Conservation (phyloP, 345 rosid species). For the Cochlearia excelsa region DNA sequence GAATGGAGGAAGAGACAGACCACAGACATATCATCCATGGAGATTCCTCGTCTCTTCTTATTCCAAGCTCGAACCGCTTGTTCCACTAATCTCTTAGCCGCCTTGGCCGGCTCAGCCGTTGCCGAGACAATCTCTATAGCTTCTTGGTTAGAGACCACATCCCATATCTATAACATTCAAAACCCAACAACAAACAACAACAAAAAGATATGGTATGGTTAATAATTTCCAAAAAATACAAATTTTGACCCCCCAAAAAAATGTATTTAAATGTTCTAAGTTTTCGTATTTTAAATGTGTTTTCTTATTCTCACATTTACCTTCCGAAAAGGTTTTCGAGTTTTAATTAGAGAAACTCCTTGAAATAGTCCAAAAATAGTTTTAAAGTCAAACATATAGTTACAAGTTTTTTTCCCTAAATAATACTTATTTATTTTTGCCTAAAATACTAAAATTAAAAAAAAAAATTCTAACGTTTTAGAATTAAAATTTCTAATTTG, state of each 20-base stretch:
- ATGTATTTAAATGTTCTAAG: no score
- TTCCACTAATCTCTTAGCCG: constrained; percentile 69
- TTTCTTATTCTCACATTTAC: neutral
- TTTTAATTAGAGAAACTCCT: no score
- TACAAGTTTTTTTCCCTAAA: no score
- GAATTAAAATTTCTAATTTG: no score
- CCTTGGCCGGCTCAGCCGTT: constrained; percentile 54
- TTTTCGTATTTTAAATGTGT: neutral
- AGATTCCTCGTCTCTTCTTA: constrained; percentile 64
- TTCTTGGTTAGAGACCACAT: constrained; percentile 83
- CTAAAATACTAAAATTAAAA: no score
- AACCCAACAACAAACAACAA: neutral
- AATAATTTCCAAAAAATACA: neutral
- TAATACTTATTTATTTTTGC: no score
- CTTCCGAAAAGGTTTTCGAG: neutral
- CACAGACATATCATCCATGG: constrained; percentile 94
- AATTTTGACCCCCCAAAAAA: no score
- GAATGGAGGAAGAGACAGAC: constrained; percentile 81
- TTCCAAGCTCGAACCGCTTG: constrained; percentile 69
- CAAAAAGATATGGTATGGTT: neutral
- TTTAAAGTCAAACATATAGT: no score
- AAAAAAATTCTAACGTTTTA: no score
- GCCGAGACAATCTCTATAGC: constrained; percentile 72
- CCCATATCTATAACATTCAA: constrained; percentile 66
- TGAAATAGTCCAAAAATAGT: no score